These are phyloP conservation scores for Podaxis mareebaensis DNA, from an alignment of 768 basidiomycete species.

Conservation along the genomic window DNA sequence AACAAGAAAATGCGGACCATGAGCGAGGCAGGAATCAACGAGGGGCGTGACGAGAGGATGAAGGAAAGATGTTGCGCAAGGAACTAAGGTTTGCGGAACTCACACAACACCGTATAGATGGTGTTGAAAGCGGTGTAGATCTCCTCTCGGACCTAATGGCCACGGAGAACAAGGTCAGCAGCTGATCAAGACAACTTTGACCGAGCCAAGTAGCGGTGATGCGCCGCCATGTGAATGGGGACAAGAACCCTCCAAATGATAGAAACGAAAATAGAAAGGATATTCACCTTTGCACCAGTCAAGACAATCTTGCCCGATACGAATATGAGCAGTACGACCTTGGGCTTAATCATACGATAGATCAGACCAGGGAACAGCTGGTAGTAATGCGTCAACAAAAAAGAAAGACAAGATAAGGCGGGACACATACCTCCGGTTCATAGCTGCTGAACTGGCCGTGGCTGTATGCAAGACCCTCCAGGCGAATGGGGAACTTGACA, in stretches of 20 bases:
- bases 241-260: slow-evolving; percentile 20
- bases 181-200: slow-evolving; percentile 29
- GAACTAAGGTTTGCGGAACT: slow-evolving; percentile 83
- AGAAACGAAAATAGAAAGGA: slow-evolving; percentile 21
- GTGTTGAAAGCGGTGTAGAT: slow-evolving; percentile 99
- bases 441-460: slow-evolving; percentile 99
- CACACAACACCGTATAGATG: slow-evolving; percentile 97
- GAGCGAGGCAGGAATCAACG: slow-evolving; percentile 21
- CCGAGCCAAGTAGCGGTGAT: slow-evolving; percentile 17
- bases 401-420: background rate
- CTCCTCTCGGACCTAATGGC: slow-evolving; percentile 89
- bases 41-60: slow-evolving; percentile 21
- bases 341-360: slow-evolving; percentile 99
- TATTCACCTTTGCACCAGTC: slow-evolving; percentile 94
- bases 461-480: slow-evolving; percentile 96
- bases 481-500: slow-evolving; percentile 97
- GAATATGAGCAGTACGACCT: slow-evolving; percentile 97
- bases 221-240: slow-evolving; percentile 21
- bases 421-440: slow-evolving; percentile 82
- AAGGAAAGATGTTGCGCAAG: slow-evolving; percentile 3
- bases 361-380: slow-evolving; percentile 98
- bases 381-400: slow-evolving; percentile 15
- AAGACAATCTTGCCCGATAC: slow-evolving; percentile 99
- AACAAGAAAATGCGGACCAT: slow-evolving; percentile 17
- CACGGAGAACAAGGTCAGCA: slow-evolving; percentile 48